Conservation (phyloP, 352 stramenopile species). For the Pythium phragmiticola region DNA sequence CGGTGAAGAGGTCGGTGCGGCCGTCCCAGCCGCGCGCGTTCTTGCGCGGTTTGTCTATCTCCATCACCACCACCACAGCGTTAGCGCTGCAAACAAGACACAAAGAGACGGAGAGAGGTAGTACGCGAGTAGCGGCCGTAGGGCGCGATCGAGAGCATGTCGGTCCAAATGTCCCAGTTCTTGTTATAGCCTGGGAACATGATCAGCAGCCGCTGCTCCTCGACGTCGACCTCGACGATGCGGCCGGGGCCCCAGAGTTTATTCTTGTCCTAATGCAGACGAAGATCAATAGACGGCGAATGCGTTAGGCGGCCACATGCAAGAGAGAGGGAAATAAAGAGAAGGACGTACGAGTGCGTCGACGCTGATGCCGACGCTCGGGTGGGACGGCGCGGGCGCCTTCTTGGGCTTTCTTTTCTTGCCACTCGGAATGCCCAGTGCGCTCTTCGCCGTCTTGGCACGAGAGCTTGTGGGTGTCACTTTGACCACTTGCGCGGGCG, state of each 20-base stretch:
- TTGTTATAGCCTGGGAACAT: conserved; percentile 71
- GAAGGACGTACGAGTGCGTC: conserved; percentile 47
- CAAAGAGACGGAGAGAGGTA: not conserved
- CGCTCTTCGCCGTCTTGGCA: conserved; percentile 15
- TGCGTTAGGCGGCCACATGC: not conserved
- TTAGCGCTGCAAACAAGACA: not conserved
- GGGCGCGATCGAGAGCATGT: conserved; percentile 56
- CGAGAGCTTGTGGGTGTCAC: conserved; percentile 16
- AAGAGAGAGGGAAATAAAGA: not conserved
- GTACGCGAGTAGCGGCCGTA: conserved; percentile 33
- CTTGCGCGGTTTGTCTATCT: conserved; percentile 11
- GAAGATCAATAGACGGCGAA: not conserved
- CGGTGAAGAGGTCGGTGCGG: conserved; percentile 52
- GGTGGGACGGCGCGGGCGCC: conserved; percentile 11
- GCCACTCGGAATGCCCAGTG: conserved; percentile 20
- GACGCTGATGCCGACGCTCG: conserved; percentile 61
- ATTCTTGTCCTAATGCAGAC: conserved; percentile 48
- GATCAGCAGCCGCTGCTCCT: conserved; percentile 63
- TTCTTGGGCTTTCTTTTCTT: conserved; percentile 34
- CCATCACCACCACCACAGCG: not conserved
- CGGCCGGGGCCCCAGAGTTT: conserved; percentile 68
- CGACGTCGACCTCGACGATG: conserved; percentile 64
- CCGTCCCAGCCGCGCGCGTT: conserved; percentile 52
- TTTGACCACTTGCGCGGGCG: not conserved
- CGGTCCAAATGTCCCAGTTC: conserved; percentile 73